These are phyloP conservation scores for Protostelium mycophagum DNA, from an alignment of 78 protist genomes.

Conservation along the genomic window DNA sequence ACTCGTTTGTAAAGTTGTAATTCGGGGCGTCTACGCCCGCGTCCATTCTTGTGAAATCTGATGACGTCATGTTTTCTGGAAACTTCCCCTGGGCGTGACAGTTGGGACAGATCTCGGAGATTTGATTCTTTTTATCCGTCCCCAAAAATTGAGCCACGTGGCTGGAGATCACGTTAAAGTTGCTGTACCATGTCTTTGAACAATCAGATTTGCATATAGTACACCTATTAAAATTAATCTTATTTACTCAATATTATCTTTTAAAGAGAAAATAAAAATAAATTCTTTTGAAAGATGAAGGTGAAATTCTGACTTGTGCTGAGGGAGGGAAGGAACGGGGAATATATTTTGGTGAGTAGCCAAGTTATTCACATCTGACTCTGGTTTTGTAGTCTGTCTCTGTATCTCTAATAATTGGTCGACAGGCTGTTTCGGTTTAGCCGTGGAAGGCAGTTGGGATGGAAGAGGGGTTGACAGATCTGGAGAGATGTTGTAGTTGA, in stretches of 20 bases:
- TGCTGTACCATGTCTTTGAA: neutral
- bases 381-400: neutral
- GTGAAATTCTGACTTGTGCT: neutral
- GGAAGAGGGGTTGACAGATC: neutral
- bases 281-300: too few species aligned
- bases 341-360: neutral
- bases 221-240: neutral
- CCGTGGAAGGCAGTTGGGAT: neutral
- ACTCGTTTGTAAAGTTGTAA: constrained; percentile 7
- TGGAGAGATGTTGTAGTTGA: constrained; percentile 12
- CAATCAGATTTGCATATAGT: neutral
- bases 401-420: neutral
- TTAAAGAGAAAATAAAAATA: too few species aligned
- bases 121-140: neutral
- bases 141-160: neutral
- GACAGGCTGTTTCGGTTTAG: neutral
- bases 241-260: neutral
- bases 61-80: constrained; percentile 9
- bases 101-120: constrained; percentile 14
- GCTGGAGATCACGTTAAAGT: neutral
- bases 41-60: constrained; percentile 18
- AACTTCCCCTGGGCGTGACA: constrained; percentile 13
- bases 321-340: neutral
- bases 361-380: neutral
- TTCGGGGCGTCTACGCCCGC: neutral